Evolutionary conservation across 148 eudicot genomes (phyloP).

Genomic region (Cornus kousa): DNA sequence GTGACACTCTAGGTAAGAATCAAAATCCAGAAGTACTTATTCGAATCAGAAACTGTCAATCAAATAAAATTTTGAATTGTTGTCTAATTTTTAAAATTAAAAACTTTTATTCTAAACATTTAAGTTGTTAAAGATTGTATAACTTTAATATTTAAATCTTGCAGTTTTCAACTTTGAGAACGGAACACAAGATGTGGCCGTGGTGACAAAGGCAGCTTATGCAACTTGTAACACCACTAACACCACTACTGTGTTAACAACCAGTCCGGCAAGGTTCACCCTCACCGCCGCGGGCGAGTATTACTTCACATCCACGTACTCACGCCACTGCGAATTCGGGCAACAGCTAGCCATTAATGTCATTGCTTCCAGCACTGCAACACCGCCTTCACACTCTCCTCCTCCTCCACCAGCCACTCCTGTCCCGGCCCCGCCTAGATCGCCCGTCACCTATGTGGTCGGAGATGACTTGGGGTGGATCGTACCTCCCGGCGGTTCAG

Average conservation of each 20-base stretch:
- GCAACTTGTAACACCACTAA: slow-evolving; percentile 18
- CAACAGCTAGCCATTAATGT: slow-evolving; percentile 16
- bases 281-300: slow-evolving; percentile 14
- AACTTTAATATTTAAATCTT: not conserved
- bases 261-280: slow-evolving; percentile 23
- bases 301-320: slow-evolving; percentile 32
- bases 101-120: too few species aligned
- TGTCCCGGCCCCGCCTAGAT: slow-evolving; percentile 2
- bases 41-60: too few species aligned
- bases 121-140: too few species aligned
- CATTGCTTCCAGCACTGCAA: slow-evolving; percentile 1
- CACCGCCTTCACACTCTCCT: slow-evolving; percentile 8
- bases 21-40: too few species aligned
- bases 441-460: slow-evolving; percentile 13
- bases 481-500: slow-evolving; percentile 22
- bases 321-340: slow-evolving; percentile 20
- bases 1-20: slow-evolving; percentile 26
- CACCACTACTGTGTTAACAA: slow-evolving; percentile 8
- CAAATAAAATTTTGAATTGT: too few species aligned
- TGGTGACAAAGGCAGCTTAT: slow-evolving; percentile 18
- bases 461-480: slow-evolving; percentile 27
- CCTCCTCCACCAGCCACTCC: not conserved
- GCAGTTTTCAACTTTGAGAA: slow-evolving; percentile 23
- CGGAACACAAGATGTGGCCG: slow-evolving; percentile 23
- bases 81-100: too few species aligned